Base-by-base conservation (phyloP, 176 grass and related monocot species). In the Musa acuminata region DNA sequence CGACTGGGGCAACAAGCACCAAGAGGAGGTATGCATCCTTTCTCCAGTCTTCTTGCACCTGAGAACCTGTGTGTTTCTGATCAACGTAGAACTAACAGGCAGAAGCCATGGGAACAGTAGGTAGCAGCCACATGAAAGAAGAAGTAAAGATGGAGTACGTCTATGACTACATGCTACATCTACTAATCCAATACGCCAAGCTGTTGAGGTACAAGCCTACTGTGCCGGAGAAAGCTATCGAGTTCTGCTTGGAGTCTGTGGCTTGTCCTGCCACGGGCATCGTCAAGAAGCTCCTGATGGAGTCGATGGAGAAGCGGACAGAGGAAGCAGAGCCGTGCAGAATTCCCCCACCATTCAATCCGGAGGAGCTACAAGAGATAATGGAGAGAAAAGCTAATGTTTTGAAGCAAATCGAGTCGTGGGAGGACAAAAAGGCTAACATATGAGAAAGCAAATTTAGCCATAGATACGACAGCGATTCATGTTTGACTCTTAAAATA, bases 161-260 rank as follows among this genome's bases (percentile, higher is more conserved):
- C 1, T 98, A 98, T 17, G 88, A 98, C 62, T 98, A 98, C 88
- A 93, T 98, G 95, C 17, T 98, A 49, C 95, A 98, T 73, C 77
- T 87, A 79, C 54, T 98, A 13, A 89, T 19, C 9, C 49, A 83
- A 54, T 98, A 93, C 66, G 88, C 90, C 4, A 43, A 51, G 9
- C 82, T 98, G 49, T 83, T 89, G 58, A 87, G 78, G 8, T 98
- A 93, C 72, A 94, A 81, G 77, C 95, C 95, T 67, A 80, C 75
- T 21, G 70, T 89, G 48, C 95, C 95, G 17, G 80, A 87, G 0
- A 85, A 82, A 1, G 95, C 95, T 13, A 87, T 71, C 0, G 86
- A 91, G 82, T 69, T 91, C 13, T 87, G 88, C 72, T 53, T 82
- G 8, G 95, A 98, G 77, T 58, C 86, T 12, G 7, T 93, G 84